Evolutionary conservation across 139 green algal species (phyloP), one percentile per base, ranked within the genome.

Genomic region (Gonium pectorale): DNA sequence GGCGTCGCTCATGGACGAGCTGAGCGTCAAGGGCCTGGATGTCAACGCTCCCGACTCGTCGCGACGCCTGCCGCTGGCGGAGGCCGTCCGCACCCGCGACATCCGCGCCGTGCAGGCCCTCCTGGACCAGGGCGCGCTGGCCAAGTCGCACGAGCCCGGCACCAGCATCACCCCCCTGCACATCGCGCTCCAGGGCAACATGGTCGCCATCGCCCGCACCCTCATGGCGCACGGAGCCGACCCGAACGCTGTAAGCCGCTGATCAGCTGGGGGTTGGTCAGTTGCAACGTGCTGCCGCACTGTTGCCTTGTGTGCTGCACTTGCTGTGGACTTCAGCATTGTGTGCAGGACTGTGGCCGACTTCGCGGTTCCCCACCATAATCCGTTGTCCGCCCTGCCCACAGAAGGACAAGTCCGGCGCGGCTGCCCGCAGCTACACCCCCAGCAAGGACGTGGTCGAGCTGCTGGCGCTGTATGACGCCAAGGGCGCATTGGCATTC

Each of bases 171-270:
- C 63, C 11, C 75, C 87, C 8, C 33, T 89, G 60, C 54, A 66
- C 27, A 8, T 78, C 17, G 87, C 87, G 17, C 80, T 86, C 49
- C 52, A 86, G 77, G 26, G 29, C 4, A 60, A 64, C 38, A 29
- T 66, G 0, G 29, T 71, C 40, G 81, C 83, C 77, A 86, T 91
- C 35, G 83, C 79, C 11, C 72, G 51, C 24, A 31, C 78, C 21
- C 79, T 91, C 51, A 71, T 91, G 17, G 83, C 83, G 3, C 88
- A 91, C 66, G 87, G 87, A 0, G 87, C 87, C 19, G 79, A 87
- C 63, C 67, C 80, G 7, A 75, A 82, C 22, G 80, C 44, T 3
- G 44, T 81, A 29, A 68, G 59, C 67, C 56, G 29, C 6, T 74
- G 27, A 27, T 35, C 11, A 41, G 5, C 5, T 69, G 17, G 29